Evolutionary conservation across 106 monocot species (phyloP).

Genomic region (Vanilla planifolia): DNA sequence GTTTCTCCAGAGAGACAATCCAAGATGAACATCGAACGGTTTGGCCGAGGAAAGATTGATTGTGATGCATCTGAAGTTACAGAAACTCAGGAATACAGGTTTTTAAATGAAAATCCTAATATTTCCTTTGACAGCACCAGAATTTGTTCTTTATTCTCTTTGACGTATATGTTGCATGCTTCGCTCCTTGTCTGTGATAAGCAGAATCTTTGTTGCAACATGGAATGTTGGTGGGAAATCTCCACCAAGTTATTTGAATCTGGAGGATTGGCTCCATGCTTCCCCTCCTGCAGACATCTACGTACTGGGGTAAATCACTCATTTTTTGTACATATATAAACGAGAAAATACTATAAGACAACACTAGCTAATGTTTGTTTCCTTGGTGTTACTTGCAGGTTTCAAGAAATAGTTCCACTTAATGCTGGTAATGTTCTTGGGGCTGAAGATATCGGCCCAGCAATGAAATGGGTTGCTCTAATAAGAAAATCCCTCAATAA

Average conservation of each 20-base stretch:
- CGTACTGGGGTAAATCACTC: conserved; percentile 50
- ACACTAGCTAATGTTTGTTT: neutral
- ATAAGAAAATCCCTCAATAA: conserved; percentile 59
- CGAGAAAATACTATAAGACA: neutral
- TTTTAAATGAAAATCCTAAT: neutral
- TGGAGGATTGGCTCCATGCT: conserved; percentile 80
- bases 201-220: conserved; percentile 74
- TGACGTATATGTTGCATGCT: neutral
- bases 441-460: conserved; percentile 66
- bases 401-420: conserved; percentile 89
- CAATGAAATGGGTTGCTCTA: conserved; percentile 71
- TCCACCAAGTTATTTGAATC: conserved; percentile 50
- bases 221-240: conserved; percentile 92
- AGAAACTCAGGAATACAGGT: conserved; percentile 59
- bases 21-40: conserved; percentile 30
- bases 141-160: neutral
- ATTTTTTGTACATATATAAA: neutral
- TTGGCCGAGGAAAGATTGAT: conserved; percentile 48
- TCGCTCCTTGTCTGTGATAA: neutral
- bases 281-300: conserved; percentile 80
- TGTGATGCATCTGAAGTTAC: conserved; percentile 54
- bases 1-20: conserved; percentile 33
- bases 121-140: too few relatives aligned
- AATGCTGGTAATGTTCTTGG: conserved; percentile 88
- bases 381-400: conserved; percentile 23